Percentiles rank a stretch among this genome's conserved stretches.
Conservation (phyloP, 2,329 filamentous ascomycete genomes). For the Alternaria sp. region DNA sequence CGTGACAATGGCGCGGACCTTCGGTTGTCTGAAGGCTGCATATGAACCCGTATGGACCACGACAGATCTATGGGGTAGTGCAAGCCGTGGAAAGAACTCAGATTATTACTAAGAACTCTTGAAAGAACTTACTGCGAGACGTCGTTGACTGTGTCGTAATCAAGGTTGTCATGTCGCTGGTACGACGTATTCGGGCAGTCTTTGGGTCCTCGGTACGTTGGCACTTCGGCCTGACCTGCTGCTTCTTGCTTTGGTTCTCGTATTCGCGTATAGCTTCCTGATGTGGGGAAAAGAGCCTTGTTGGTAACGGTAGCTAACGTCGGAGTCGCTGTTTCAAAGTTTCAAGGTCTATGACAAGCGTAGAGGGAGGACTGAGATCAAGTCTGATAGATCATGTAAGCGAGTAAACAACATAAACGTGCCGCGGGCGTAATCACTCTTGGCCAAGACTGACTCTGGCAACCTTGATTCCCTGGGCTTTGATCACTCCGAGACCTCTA, state of each 20-base stretch:
- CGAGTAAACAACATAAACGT: neutral
- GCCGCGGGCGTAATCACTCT: neutral
- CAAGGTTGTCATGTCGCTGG: neutral
- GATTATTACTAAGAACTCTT: neutral
- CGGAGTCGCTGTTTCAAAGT: neutral
- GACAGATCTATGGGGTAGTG: neutral
- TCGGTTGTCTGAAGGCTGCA: neutral
- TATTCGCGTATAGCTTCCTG: neutral
- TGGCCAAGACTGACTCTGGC: neutral
- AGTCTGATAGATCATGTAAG: neutral
- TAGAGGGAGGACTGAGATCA: neutral
- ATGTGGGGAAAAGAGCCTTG: neutral
- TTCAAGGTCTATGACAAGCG: neutral
- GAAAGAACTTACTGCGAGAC: neutral
- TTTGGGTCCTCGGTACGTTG: neutral
- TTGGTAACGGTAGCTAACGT: neutral
- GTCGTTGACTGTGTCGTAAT: neutral
- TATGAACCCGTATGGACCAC: neutral
- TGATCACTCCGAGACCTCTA: neutral
- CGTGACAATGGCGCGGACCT: neutral
- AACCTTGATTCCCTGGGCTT: neutral
- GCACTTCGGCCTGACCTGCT: neutral
- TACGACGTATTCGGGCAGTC: neutral
- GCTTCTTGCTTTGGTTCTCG: no score
- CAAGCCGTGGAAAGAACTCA: neutral